Conservation (phyloP, 2,329 filamentous ascomycete species). For the Trichoderma simmonsii region DNA sequence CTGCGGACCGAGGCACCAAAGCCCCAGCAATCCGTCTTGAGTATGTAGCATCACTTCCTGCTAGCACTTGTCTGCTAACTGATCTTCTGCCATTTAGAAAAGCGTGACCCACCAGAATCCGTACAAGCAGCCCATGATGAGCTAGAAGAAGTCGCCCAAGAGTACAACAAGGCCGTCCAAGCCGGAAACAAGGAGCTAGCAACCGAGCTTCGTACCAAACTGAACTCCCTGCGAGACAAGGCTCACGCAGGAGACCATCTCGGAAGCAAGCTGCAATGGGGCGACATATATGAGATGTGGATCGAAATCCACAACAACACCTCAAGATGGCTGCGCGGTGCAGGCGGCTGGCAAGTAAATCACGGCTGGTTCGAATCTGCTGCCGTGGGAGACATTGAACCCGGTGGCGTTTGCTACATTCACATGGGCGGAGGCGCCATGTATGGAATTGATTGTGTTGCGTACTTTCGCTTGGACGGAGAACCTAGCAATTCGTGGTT, state of each 20-base stretch:
- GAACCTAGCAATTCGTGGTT: not conserved
- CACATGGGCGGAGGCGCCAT: not conserved
- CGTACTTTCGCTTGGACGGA: not conserved
- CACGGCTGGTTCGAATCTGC: not conserved
- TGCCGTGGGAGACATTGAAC: not conserved
- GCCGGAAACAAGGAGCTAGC: not conserved
- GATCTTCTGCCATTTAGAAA: not conserved
- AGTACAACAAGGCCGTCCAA: not conserved
- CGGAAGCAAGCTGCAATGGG: not conserved
- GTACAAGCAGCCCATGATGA: not conserved
- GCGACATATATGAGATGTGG: not conserved
- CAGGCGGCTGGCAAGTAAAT: not conserved
- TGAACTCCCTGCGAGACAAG: not conserved
- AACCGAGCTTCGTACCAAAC: not conserved
- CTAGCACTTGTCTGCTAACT: not conserved
- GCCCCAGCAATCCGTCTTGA: not conserved
- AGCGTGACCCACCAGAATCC: not conserved
- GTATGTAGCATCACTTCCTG: not conserved
- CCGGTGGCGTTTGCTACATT: not conserved
- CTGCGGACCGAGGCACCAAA: not conserved
- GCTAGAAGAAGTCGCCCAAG: not conserved
- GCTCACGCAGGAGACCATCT: not conserved
- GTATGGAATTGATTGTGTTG: not conserved
- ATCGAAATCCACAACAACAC: not conserved
- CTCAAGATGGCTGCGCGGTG: not conserved